Percentiles rank a stretch among this genome's conserved stretches.
These are phyloP conservation scores for Diaporthe ilicicola DNA, from an alignment of 2,329 filamentous ascomycete genomes.

Conservation along the genomic window DNA sequence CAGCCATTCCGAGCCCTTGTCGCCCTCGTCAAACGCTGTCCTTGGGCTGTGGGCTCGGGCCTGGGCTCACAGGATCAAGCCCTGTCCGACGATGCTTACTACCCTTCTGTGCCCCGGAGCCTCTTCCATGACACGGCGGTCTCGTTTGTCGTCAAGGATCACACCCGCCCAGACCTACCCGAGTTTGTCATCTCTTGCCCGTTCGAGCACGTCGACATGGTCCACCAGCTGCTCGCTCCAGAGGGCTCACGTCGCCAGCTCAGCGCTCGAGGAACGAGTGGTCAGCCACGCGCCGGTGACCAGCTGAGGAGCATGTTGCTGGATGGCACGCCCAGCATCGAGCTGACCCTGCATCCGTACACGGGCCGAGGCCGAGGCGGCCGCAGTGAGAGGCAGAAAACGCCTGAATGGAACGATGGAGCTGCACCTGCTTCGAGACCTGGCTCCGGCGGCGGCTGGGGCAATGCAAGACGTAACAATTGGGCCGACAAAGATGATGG, in stretches of 20 bases:
- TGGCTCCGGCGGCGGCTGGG: not conserved
- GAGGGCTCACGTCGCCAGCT: conserved; percentile 18
- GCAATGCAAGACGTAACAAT: not conserved
- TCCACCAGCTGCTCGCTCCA: conserved; percentile 21
- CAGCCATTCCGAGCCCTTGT: conserved; percentile 25
- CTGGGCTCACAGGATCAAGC: not conserved
- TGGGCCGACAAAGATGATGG: not conserved
- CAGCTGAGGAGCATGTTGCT: conserved; percentile 31
- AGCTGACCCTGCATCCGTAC: conserved; percentile 17
- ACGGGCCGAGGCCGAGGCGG: not conserved
- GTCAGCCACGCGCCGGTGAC: conserved; percentile 13
- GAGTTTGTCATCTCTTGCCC: conserved; percentile 31
- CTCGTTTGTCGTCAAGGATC: conserved; percentile 30
- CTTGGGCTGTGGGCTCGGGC: conserved; percentile 23
- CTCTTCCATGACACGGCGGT: conserved; percentile 27
- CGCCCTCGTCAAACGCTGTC: conserved; percentile 24
- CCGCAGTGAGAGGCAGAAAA: no score
- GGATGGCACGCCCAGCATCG: conserved; percentile 31
- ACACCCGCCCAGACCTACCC: conserved; percentile 29
- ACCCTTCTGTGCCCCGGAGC: conserved; percentile 26
- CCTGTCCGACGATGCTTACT: conserved; percentile 4
- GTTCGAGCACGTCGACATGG: conserved; percentile 28
- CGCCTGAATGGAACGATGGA: not conserved
- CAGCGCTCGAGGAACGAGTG: conserved; percentile 23
- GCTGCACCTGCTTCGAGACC: not conserved